Conservation (phyloP, 495 filamentous ascomycete genomes). For the Bathelium albidoporum region DNA sequence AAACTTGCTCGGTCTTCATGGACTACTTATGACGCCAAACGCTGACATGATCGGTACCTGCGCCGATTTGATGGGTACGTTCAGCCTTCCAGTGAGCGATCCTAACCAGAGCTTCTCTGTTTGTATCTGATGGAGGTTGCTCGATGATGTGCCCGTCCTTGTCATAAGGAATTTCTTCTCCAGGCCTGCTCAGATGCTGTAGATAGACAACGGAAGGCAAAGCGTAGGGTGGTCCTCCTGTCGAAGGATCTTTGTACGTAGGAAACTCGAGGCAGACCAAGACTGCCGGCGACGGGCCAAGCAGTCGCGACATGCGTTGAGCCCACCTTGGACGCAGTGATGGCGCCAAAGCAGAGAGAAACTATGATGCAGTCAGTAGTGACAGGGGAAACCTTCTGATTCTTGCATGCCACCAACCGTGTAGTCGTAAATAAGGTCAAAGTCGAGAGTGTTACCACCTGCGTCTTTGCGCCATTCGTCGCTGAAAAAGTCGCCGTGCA, state of each 20-base stretch:
- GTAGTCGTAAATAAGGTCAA: conserved; percentile 80
- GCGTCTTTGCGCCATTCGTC: conserved; percentile 44
- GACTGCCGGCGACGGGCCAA: conserved; percentile 45
- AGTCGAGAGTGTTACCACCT: conserved; percentile 38
- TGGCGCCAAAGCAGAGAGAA: conserved; percentile 67
- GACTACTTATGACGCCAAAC: conserved; percentile 32
- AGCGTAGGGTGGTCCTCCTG: conserved; percentile 61
- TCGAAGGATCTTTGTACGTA: conserved; percentile 50
- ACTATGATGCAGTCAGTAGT: conserved; percentile 37
- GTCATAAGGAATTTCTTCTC: conserved; percentile 53
- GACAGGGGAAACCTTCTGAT: neutral
- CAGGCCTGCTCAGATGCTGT: conserved; percentile 55
- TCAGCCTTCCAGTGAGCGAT: conserved; percentile 56
- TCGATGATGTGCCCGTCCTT: conserved; percentile 44
- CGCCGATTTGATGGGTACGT: conserved; percentile 57
- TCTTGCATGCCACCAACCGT: conserved; percentile 44
- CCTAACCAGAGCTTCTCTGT: conserved; percentile 42
- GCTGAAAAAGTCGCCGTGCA: conserved; percentile 64
- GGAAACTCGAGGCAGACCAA: conserved; percentile 80
- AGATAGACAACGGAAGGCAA: conserved; percentile 53
- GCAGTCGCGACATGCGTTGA: conserved; percentile 50
- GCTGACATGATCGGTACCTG: conserved; percentile 51
- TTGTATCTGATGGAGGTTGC: conserved; percentile 32
- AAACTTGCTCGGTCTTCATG: neutral
- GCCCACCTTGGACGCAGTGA: conserved; percentile 60